phyloP scores from a whole-genome alignment of 2,329 filamentous ascomycete genomes.

The Aspergillus sp. region DNA sequence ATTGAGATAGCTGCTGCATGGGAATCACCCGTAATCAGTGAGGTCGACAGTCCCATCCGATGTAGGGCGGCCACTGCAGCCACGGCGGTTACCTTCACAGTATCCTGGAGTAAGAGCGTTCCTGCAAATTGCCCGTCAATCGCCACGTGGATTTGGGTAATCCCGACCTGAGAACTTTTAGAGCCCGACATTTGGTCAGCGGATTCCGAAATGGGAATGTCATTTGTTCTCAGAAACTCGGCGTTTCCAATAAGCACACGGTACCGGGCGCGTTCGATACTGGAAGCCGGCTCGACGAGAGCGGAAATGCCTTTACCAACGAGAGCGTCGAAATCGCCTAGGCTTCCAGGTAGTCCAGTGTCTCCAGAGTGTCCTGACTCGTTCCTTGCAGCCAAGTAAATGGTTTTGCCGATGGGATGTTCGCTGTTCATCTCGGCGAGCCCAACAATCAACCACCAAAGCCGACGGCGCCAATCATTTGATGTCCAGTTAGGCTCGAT shows the following conservation, averaged over 20 bases:
- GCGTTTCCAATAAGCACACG: conserved; percentile 81
- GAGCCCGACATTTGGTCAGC: conserved; percentile 30
- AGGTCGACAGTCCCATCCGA: conserved; percentile 80
- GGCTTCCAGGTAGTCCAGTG: conserved; percentile 74
- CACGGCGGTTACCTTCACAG: conserved; percentile 81
- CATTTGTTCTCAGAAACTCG: conserved; percentile 69
- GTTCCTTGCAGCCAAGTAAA: conserved; percentile 71
- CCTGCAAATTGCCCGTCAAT: conserved; percentile 81
- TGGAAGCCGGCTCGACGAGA: conserved; percentile 71
- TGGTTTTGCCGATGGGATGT: conserved; percentile 90
- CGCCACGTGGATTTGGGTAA: conserved; percentile 87
- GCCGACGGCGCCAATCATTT: conserved; percentile 64
- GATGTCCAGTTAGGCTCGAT: conserved; percentile 69
- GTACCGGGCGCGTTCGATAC: conserved; percentile 69
- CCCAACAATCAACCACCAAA: conserved; percentile 96
- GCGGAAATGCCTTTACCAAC: conserved; percentile 86
- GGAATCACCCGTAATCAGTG: conserved; percentile 93
- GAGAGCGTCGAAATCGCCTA: conserved; percentile 78
- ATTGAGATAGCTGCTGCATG: conserved; percentile 79
- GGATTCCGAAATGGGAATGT: conserved; percentile 53
- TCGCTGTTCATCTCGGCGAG: conserved; percentile 96
- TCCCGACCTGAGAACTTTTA: conserved; percentile 58
- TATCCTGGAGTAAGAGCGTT: conserved; percentile 80
- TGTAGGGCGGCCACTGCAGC: conserved; percentile 79
- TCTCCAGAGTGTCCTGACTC: conserved; percentile 73